phyloP scores from a whole-genome alignment of 2,329 filamentous ascomycete species.

The Paecilomyces fulvus region DNA sequence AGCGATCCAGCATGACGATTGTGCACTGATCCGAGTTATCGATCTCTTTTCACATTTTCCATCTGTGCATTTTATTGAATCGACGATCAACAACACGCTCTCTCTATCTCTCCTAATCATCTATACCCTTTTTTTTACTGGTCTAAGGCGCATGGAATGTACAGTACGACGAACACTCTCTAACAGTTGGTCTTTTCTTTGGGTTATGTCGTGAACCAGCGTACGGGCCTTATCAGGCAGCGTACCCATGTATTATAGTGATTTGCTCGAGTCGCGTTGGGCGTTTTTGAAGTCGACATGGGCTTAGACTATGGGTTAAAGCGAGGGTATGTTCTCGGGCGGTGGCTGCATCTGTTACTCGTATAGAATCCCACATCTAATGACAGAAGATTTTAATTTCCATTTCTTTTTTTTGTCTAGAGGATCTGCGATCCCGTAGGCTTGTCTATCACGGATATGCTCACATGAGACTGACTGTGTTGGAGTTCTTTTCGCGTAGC shows the following conservation, averaged over 20 bases:
- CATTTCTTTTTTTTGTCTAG: neutral
- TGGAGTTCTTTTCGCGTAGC: neutral
- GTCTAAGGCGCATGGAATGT: neutral
- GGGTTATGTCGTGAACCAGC: neutral
- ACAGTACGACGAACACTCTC: neutral
- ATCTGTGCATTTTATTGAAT: conserved; percentile 1
- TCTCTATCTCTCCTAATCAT: conserved; percentile 1
- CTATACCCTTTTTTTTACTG: conserved; percentile 5
- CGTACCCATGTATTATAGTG: neutral
- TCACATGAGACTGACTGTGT: neutral
- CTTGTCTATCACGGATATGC: neutral
- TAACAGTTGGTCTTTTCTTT: neutral
- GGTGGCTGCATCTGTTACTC: neutral
- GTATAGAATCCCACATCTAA: neutral
- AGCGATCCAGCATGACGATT: conserved; percentile 13
- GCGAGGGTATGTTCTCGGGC: neutral
- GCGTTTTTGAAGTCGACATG: neutral
- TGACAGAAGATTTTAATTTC: neutral
- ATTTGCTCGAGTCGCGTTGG: neutral
- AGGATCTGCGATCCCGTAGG: neutral
- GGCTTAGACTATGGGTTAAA: neutral
- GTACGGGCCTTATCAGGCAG: neutral
- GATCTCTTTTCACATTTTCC: neutral
- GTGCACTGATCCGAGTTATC: neutral
- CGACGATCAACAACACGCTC: neutral